Evolutionary conservation across 2,329 filamentous ascomycete genomes (phyloP).

Genomic region (Tolypocladium sp.): DNA sequence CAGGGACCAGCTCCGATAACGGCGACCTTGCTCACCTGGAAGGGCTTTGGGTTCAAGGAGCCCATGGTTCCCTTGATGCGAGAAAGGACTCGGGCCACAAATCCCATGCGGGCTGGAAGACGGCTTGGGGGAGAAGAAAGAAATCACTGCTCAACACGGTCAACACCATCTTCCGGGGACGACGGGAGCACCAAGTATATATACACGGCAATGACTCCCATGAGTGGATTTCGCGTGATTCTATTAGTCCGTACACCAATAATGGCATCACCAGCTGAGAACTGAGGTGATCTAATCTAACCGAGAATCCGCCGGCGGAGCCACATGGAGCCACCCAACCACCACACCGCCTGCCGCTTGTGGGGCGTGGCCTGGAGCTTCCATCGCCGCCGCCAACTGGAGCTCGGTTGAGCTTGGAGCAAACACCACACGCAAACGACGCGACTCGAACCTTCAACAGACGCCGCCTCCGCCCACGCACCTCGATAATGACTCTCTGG

Average conservation of each 20-base stretch:
- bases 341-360: neutral
- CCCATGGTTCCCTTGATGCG: slow-evolving; percentile 12
- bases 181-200: neutral
- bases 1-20: slow-evolving; percentile 77
- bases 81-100: neutral
- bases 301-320: neutral
- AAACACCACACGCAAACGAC: neutral
- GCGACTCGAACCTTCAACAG: neutral
- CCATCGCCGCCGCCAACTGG: neutral
- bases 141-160: neutral
- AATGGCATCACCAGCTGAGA: neutral
- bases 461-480: neutral
- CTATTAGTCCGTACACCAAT: neutral
- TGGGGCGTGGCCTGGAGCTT: neutral
- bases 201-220: neutral
- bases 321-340: neutral
- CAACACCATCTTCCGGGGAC: neutral
- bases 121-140: neutral
- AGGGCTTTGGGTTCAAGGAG: slow-evolving; percentile 19
- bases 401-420: neutral
- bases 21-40: slow-evolving; percentile 54
- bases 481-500: neutral
- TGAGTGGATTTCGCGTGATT: neutral
- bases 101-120: neutral
- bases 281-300: neutral